Base-by-base conservation (phyloP, 2,329 filamentous ascomycete species). In the Aspergillus glaucus region DNA sequence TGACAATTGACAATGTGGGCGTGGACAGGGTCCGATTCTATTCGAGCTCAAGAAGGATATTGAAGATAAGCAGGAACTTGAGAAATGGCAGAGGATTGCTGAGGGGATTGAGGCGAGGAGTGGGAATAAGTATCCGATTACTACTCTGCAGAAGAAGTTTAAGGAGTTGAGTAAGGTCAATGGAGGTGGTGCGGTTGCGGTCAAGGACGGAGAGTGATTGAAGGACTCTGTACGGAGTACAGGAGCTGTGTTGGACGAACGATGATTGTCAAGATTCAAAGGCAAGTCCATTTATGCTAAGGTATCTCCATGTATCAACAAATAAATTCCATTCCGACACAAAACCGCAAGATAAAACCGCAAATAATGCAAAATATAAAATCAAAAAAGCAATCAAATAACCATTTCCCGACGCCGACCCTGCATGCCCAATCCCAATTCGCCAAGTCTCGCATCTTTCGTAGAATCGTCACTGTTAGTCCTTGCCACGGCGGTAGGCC, bases 401-500 rank as follows among this genome's bases (percentile, higher is more conserved):
- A 62, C 62, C 47, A 67, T 44, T 54, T 67, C 61, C 45, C 57
- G 56, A 47, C 62, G 51, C 43, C 58, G 55, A 46, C 55, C 55
- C 30, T 55, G 57, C 44, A 60, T 24, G 48, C 56, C 58, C 47
- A 56, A 52, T 7, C 55, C 52, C 28, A 50, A 46, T 47, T 50
- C 48, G 41, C 50, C 45, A 48, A 53, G 45, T 36, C 47, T 45
- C 46, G 46, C 34, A 47, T 52, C 49, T 46, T 46, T 55, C 53
- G 51, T 55, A 41, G 52, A 55, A 43, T 64, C 62, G 24, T 64
- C 65, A 37, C 59, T 57, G 3, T 56, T 50, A 15, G 59, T 54
- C 14, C 56, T 53, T 15, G 56, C 56, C 24, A 64, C 60, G 46
- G 65, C 61, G 12, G 59, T 57, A 30, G 68, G 65, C 3, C 67